Evolutionary conservation across 2,329 filamentous ascomycete species (phyloP), one percentile per base, ranked within the genome.

Genomic region (Lasiodiplodia theobromae): DNA sequence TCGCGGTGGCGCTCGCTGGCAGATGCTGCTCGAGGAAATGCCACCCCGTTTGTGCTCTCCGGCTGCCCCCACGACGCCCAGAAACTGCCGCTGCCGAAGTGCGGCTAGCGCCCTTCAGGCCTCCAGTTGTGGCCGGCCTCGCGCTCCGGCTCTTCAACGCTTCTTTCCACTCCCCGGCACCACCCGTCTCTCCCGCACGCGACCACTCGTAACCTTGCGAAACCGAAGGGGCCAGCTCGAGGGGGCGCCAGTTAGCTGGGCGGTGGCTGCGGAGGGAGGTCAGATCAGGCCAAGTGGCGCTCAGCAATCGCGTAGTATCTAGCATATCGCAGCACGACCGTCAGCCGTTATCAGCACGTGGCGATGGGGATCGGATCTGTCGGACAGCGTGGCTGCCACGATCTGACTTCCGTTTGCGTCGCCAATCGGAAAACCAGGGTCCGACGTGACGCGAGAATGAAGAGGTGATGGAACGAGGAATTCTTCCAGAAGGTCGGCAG

Each of bases 401-500:
- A 11, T 21, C 44, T 18, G 3, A n/a, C 18, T n/a, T 18, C 18
- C 44, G 44, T 16, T 40, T 34, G 31, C 44, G 40, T 47, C 40
- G 40, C 16, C 40, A 47, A n/a, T n/a, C 16, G 40, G 40, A 47
- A 34, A 47, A 47, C 18, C 40, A n/a, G 40, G 40, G 40, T 47
- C 16, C 40, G 18, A 5, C 18, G 31, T 34, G 31, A 34, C 31
- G 31, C 31, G 31, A 34, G 31, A 34, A 34, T 34, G 40, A 6
- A 18, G 40, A 44, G 3, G 38, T 7, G 40, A 34, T 7, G 2
- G 40, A n/a, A n/a, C 14, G 18, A 10, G 18, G 40, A 47, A 47
- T 18, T n/a, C 6, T 47, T 47, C 58, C 58, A 44, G 58, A 62
- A 62, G 21, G 38, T 34, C 31, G 31, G 31, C 31, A 49, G 47